phyloP scores from a whole-genome alignment of 2,329 filamentous ascomycete species.

The Talaromyces sp. region DNA sequence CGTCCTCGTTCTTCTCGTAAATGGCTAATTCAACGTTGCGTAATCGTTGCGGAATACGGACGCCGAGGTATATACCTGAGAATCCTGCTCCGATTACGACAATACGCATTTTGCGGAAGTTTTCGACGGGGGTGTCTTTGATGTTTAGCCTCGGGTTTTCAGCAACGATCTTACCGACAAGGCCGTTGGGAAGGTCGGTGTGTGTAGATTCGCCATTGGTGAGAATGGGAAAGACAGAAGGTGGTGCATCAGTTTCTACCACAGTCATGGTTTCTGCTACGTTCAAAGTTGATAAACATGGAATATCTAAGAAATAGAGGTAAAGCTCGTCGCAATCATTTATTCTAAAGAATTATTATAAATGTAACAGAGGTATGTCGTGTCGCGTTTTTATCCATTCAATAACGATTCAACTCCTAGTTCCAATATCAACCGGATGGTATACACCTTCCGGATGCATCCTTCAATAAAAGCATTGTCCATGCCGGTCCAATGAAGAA shows the following conservation, averaged over 20 bases:
- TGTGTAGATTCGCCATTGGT: not conserved
- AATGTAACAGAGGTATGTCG: not conserved
- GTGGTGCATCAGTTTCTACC: too few species aligned
- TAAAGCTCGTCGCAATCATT: not conserved
- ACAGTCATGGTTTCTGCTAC: not conserved
- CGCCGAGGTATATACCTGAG: slow-evolving; percentile 38
- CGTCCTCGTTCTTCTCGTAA: slow-evolving; percentile 24
- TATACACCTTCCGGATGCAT: not conserved
- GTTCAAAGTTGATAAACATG: not conserved
- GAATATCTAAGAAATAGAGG: too few species aligned
- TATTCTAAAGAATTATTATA: not conserved
- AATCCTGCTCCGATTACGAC: slow-evolving; percentile 40
- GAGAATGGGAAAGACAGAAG: not conserved
- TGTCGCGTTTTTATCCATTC: not conserved
- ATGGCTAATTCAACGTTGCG: slow-evolving; percentile 35
- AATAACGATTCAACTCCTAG: not conserved
- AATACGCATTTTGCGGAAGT: slow-evolving; percentile 32
- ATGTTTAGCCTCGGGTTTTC: not conserved
- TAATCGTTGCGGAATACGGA: slow-evolving; percentile 37
- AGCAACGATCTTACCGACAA: not conserved
- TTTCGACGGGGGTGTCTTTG: slow-evolving; percentile 25
- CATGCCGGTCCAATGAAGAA: not conserved
- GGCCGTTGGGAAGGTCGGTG: not conserved
- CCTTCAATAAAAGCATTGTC: not conserved
- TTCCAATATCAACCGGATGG: not conserved